These are phyloP conservation scores for Kodamaea neixiangensis DNA, from an alignment of 805 yeast genomes.

Conservation along the genomic window DNA sequence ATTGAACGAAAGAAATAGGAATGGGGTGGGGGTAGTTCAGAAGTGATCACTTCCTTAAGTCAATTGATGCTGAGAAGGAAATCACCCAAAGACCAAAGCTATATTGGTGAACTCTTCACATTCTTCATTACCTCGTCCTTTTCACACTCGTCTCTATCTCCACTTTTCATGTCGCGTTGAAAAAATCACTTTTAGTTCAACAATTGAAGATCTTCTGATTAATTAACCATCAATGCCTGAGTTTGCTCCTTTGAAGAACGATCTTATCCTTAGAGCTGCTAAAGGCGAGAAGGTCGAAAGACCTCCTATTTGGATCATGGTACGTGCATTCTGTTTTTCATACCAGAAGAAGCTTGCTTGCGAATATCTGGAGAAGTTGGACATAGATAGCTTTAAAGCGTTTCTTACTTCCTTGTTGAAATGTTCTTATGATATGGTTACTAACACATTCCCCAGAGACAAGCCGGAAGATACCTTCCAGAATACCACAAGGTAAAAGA, in stretches of 20 bases:
- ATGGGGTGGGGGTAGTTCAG: too few species aligned
- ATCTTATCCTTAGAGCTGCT: slow-evolving; percentile 89
- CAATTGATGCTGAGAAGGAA: too few species aligned
- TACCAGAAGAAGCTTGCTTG: too few species aligned
- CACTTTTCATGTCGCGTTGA: not conserved
- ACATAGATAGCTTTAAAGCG: too few species aligned
- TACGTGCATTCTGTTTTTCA: slow-evolving; percentile 17
- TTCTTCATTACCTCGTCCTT: too few species aligned
- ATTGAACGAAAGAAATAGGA: too few species aligned
- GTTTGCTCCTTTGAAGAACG: slow-evolving; percentile 84
- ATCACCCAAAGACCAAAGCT: too few species aligned
- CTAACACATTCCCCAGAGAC: slow-evolving; percentile 52
- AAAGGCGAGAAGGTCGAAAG: slow-evolving; percentile 88
- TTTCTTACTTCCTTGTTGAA: too few species aligned
- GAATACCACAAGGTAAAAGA: slow-evolving; percentile 91
- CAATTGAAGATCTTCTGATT: not conserved
- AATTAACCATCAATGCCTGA: slow-evolving; percentile 25
- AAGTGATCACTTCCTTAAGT: too few species aligned
- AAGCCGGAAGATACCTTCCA: slow-evolving; percentile 92
- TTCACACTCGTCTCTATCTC: not conserved
- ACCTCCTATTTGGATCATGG: slow-evolving; percentile 98
- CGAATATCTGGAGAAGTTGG: too few species aligned
- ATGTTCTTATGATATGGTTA: not conserved
- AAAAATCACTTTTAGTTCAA: not conserved
- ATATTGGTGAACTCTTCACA: too few species aligned